Conservation (phyloP, 2,329 filamentous ascomycete genomes). For the Sporothrix brasiliensis region DNA sequence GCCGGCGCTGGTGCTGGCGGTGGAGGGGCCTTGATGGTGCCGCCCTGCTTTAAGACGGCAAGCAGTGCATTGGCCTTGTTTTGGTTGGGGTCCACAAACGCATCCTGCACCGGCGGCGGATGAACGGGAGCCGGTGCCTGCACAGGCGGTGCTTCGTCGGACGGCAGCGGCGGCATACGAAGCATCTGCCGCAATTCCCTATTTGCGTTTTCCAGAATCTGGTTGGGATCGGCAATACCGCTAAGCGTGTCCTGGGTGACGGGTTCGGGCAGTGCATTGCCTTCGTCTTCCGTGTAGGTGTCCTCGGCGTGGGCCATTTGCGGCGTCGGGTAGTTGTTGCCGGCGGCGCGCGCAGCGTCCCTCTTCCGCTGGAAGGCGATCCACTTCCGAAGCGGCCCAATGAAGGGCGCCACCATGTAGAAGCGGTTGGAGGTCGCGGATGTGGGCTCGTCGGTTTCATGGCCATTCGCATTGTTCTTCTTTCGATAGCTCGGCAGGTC, state of each 20-base stretch:
- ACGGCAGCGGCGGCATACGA: slow-evolving; percentile 53
- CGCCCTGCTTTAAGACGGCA: slow-evolving; percentile 54
- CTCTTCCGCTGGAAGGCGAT: slow-evolving; percentile 79
- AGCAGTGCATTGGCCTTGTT: slow-evolving; percentile 58
- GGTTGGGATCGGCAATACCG: slow-evolving; percentile 46
- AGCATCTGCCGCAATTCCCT: slow-evolving; percentile 58
- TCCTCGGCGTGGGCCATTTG: slow-evolving; percentile 55
- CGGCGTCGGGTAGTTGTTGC: slow-evolving; percentile 48
- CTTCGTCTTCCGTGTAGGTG: slow-evolving; percentile 64
- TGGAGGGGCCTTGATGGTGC: slow-evolving; percentile 24
- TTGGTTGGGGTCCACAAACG: slow-evolving; percentile 35
- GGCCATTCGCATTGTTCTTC: slow-evolving; percentile 51
- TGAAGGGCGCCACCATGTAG: slow-evolving; percentile 96
- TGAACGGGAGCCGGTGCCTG: slow-evolving; percentile 30
- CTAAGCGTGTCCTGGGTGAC: slow-evolving; percentile 38
- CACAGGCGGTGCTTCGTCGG: slow-evolving; percentile 28
- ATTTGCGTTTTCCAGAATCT: slow-evolving; percentile 56
- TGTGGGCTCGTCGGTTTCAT: slow-evolving; percentile 60
- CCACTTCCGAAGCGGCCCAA: slow-evolving; percentile 85
- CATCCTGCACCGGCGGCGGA: slow-evolving; percentile 33
- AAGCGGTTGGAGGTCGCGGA: slow-evolving; percentile 79
- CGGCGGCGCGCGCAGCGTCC: slow-evolving; percentile 54
- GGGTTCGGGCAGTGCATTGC: slow-evolving; percentile 48
- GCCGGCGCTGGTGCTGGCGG: not conserved
- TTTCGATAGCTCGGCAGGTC: slow-evolving; percentile 84